Evolutionary conservation across 139 green algal species (phyloP), one percentile per base, ranked within the genome.

Genomic region (Closterium sp.): DNA sequence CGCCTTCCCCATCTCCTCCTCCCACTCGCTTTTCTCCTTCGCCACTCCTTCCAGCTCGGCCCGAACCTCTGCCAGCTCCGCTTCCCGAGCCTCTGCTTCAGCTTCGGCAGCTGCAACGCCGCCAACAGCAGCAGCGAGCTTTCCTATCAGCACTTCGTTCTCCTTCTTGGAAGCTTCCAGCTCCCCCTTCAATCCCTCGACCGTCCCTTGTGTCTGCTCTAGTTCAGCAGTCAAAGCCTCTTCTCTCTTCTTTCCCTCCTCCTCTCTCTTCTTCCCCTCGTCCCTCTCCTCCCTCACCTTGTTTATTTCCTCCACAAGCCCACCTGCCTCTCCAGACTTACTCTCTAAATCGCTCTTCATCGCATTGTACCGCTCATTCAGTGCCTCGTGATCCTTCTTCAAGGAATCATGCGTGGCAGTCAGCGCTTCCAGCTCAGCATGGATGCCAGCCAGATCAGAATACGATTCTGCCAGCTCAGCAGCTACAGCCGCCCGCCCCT

Each of bases 231-330:
- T 19, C 24, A n/a, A 27, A 62, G 62, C 31, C 73, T 42, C 38
- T 45, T 91, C 31, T 70, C 89, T 86, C 31, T 87, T 42, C 27
- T 29, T 89, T 21, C 38, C 42, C 27, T 87, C 38, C 31, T 89
- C 42, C 89, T 86, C 38, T 50, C 89, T 86, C 89, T 92, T 29
- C 29, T 79, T 89, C 42, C 70, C 45, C 29, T 29, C 42, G 1
- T 34, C 89, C 38, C 70, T 42, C 42, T 89, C 89, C 89, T 92
- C 42, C 70, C 89, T 88, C 32, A 45, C 89, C 4, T 4, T 34
- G 31, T 92, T 50, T 32, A 42, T 88, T 24, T 89, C 24, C 38
- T 85, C 89, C 13, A 45, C 89, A 21, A 34, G 24, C 31, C 89
- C 89, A 5, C 31, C 31, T 4, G 62, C 62, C 62, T 79, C 62